phyloP scores from a whole-genome alignment of 164 flowering plant genomes.

The Magnolia kwangsiensis region DNA sequence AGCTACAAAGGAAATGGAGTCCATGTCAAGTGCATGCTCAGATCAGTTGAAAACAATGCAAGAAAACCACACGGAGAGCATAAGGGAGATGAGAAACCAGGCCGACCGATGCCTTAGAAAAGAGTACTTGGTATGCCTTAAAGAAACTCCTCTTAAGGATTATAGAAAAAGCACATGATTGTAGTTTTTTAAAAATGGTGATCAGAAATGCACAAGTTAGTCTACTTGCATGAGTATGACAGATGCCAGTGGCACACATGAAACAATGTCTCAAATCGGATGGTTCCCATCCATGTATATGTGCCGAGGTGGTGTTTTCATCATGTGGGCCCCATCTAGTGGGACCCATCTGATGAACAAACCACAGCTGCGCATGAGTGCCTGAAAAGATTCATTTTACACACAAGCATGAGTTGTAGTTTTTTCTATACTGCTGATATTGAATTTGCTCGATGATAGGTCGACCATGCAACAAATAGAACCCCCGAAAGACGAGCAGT shows the following conservation, averaged over 20 bases:
- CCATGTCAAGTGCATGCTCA: constrained; percentile 32
- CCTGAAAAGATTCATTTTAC: too few relatives aligned
- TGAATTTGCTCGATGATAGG: constrained; percentile 29
- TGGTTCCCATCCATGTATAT: too few relatives aligned
- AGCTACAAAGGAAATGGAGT: constrained; percentile 41
- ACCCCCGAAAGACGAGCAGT: constrained; percentile 38
- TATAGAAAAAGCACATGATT: neutral
- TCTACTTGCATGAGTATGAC: too few relatives aligned
- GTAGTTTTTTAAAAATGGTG: neutral
- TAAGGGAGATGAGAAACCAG: constrained; percentile 36
- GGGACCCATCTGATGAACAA: too few relatives aligned
- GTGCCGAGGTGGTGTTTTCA: too few relatives aligned
- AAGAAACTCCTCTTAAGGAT: too few relatives aligned
- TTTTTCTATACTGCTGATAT: neutral
- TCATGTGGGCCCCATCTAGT: too few relatives aligned
- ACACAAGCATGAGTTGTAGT: neutral
- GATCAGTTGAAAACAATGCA: constrained; percentile 42
- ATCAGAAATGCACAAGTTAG: too few relatives aligned
- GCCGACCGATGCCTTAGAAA: constrained; percentile 51
- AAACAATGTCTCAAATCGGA: too few relatives aligned
- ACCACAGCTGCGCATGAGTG: too few relatives aligned
- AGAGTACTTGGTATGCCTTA: constrained; percentile 55
- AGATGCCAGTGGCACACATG: too few relatives aligned
- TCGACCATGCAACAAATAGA: constrained; percentile 30
- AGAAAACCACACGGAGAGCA: constrained; percentile 36